Conservation (phyloP, 768 basidiomycete species). For the Boletellus sp. region DNA sequence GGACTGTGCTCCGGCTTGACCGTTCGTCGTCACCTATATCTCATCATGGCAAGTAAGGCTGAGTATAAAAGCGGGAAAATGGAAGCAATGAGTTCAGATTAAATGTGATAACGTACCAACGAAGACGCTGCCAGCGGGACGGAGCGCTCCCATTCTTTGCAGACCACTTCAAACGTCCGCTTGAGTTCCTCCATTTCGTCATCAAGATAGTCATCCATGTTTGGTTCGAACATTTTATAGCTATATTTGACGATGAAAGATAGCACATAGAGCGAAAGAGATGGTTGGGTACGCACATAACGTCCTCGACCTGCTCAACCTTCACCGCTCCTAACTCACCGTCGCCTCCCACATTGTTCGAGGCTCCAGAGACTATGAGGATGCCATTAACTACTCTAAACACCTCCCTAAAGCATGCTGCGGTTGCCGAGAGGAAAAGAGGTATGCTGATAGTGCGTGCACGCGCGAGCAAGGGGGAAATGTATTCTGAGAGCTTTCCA, state of each 20-base stretch:
- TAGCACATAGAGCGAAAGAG: neutral
- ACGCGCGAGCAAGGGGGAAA: conserved; percentile 68
- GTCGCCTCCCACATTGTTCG: conserved; percentile 1
- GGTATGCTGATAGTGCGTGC: conserved; percentile 72
- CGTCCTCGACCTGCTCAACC: conserved; percentile 66
- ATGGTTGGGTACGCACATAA: conserved; percentile 55
- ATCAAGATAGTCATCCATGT: conserved; percentile 97
- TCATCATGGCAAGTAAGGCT: neutral
- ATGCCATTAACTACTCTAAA: conserved; percentile 84
- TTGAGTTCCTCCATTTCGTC: conserved; percentile 88
- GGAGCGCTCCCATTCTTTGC: conserved; percentile 76
- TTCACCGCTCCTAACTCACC: conserved; percentile 32
- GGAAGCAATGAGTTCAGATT: neutral
- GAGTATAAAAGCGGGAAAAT: too few species aligned
- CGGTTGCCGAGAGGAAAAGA: conserved; percentile 77
- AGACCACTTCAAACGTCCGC: conserved; percentile 66
- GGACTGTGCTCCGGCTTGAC: neutral
- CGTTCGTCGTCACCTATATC: conserved; percentile 11
- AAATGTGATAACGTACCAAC: conserved; percentile 34
- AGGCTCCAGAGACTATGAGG: conserved; percentile 45
- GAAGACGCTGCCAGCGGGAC: conserved; percentile 8
- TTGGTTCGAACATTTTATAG: conserved; percentile 90
- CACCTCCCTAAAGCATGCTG: conserved; percentile 85
- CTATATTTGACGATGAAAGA: conserved; percentile 37
- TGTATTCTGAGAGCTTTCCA: conserved; percentile 79